These are phyloP conservation scores for Brasilioporus rufonigricans DNA, from an alignment of 768 basidiomycete genomes.

Conservation along the genomic window DNA sequence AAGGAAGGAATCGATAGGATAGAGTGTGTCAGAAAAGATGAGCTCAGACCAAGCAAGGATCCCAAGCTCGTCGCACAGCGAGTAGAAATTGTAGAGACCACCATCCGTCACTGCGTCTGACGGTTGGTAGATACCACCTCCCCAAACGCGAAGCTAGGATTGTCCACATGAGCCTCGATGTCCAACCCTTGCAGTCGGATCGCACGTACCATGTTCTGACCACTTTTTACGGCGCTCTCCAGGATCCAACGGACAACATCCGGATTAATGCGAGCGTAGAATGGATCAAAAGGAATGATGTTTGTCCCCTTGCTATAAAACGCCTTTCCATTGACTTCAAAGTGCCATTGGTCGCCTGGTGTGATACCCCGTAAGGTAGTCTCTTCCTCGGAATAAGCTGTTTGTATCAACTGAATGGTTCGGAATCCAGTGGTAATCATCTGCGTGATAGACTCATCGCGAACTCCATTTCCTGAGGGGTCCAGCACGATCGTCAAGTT, in stretches of 20 bases:
- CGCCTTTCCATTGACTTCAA: constrained; percentile 54
- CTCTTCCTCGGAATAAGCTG: constrained; percentile 41
- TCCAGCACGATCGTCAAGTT: constrained; percentile 45
- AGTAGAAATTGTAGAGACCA: constrained; percentile 56
- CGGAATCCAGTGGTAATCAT: constrained; percentile 54
- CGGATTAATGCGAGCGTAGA: constrained; percentile 50
- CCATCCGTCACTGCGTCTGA: constrained; percentile 37
- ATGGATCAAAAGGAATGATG: constrained; percentile 60
- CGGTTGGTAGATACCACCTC: constrained; percentile 54
- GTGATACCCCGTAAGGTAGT: constrained; percentile 47
- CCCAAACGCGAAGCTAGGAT: constrained; percentile 55
- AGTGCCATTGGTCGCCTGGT: constrained; percentile 61
- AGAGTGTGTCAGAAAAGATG: constrained; percentile 45
- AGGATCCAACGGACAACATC: constrained; percentile 54
- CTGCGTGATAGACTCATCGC: constrained; percentile 33
- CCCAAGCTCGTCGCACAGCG: constrained; percentile 56
- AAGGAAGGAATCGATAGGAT: constrained; percentile 54
- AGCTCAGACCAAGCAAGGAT: constrained; percentile 60
- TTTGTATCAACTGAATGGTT: constrained; percentile 53
- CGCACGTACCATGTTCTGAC: constrained; percentile 55
- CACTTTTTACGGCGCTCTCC: constrained; percentile 51
- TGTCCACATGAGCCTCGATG: not conserved
- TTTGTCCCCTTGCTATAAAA: constrained; percentile 58
- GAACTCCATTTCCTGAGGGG: constrained; percentile 12
- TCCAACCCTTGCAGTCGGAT: not conserved